A percentile compares a stretch with the other conserved stretches of the same genome.
Conservation (phyloP, 371 early-diverging fungal genomes). For the Chytridium lagenaria region DNA sequence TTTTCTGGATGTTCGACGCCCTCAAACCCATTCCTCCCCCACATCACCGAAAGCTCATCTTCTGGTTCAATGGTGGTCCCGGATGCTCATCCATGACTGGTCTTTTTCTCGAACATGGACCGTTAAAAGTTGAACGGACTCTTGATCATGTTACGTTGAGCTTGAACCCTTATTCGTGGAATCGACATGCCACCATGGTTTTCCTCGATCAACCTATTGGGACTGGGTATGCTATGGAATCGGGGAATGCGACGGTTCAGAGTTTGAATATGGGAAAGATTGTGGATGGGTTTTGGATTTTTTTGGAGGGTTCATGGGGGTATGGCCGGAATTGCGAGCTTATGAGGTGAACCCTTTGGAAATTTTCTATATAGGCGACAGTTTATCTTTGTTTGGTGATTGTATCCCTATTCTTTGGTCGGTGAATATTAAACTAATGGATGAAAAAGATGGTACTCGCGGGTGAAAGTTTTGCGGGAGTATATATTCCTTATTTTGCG, state of each 20-base stretch:
- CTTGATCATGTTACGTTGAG: not conserved
- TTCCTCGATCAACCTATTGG: constrained; percentile 86
- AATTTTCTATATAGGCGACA: not conserved
- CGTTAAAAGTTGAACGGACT: constrained; percentile 57
- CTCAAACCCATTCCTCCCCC: not conserved
- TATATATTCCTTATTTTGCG: constrained; percentile 84
- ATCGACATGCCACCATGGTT: constrained; percentile 21
- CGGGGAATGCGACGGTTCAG: not conserved
- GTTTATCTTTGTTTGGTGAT: not conserved
- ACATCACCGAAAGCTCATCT: constrained; percentile 57
- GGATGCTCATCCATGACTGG: constrained; percentile 80
- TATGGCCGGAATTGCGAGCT: not conserved
- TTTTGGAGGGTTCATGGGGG: constrained; percentile 62
- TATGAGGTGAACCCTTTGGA: not conserved
- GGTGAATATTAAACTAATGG: too few relatives aligned
- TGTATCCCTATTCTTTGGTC: not conserved
- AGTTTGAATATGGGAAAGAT: not conserved
- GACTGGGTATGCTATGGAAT: constrained; percentile 71
- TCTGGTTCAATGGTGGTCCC: constrained; percentile 90
- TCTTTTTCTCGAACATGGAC: constrained; percentile 85
- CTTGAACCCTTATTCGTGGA: constrained; percentile 18
- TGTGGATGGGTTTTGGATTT: constrained; percentile 57
- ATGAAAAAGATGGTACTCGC: constrained; percentile 78
- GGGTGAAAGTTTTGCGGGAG: constrained; percentile 89
- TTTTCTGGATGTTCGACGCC: constrained; percentile 57